Evolutionary conservation across 805 yeast genomes (phyloP), one percentile per base, ranked within the genome.

Genomic region (Kluyveromyces lactis): DNA sequence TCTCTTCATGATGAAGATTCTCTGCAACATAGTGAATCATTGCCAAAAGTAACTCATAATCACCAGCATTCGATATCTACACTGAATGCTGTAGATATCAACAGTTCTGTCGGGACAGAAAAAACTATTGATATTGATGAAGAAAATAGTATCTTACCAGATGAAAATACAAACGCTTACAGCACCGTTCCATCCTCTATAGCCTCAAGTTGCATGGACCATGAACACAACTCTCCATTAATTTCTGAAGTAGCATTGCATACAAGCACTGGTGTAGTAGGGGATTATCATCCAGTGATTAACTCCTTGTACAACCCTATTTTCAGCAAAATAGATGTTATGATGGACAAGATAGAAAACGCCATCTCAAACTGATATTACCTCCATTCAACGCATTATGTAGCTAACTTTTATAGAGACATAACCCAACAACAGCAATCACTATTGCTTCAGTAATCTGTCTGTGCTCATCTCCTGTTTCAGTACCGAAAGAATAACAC

Each of bases 251-350:
- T 48, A 17, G 57, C 58, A 27, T 44, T 50, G 3, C 28, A 43
- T 23, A 49, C 59, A 11, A 36, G 43, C 18, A 33, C 34, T 11
- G 38, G 40, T 9, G 36, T 39, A 4, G 32, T 39, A 4, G 16
- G 38, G 16, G 40, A 45, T 18, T 47, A 64, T 21, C 75, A 71
- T 47, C 73, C 75, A 3, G 57, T 63, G 4, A 73, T 79, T 6
- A 71, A 68, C 34, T 70, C 69, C 17, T 64, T 78, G 55, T 80
- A 78, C 56, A 63, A 71, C 48, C 83, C 84, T 2, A 65, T 81
- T 6, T 63, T 79, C 36, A 67, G 68, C 18, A 72, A 71, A 46
- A 60, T 72, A 44, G 67, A 67, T 39, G 58, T 51, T 16, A 43
- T 68, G 6, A 41, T 62, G 33, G 48, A 42, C 42, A 49, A 56